Conservation (phyloP, 2,329 filamentous ascomycete species). For the Aspergillus udagawae region DNA sequence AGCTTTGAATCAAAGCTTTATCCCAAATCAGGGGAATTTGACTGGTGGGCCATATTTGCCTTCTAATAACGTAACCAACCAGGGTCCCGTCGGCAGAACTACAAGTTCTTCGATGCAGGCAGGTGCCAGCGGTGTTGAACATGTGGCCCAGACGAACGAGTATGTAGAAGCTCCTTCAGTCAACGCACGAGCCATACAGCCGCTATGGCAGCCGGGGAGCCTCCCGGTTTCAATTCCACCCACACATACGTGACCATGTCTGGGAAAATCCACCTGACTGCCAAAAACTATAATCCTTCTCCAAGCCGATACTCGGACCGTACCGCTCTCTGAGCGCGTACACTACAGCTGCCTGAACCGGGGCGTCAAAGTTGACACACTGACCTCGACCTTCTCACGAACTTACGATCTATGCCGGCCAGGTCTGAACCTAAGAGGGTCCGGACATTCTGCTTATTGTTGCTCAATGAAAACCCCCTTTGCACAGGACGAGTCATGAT, state of each 20-base stretch:
- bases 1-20: constrained; percentile 36
- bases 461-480: not conserved
- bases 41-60: constrained; percentile 26
- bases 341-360: not conserved
- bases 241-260: constrained; percentile 12
- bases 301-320: not conserved
- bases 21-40: constrained; percentile 36
- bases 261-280: not conserved
- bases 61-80: constrained; percentile 20
- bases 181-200: constrained; percentile 24
- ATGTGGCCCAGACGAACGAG: constrained; percentile 18
- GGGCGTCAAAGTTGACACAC: not conserved
- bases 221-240: constrained; percentile 28
- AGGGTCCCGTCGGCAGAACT: constrained; percentile 15
- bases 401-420: not conserved
- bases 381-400: not conserved
- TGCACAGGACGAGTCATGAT: not conserved
- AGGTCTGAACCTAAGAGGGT: no score
- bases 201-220: constrained; percentile 23
- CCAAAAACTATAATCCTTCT: not conserved
- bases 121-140: constrained; percentile 11
- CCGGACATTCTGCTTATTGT: not conserved
- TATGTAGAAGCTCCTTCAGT: constrained; percentile 21
- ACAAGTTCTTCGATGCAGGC: constrained; percentile 14
- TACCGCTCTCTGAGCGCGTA: not conserved